Base-by-base conservation (phyloP, 2,329 filamentous ascomycete species). In the Diaporthe citriasiana region DNA sequence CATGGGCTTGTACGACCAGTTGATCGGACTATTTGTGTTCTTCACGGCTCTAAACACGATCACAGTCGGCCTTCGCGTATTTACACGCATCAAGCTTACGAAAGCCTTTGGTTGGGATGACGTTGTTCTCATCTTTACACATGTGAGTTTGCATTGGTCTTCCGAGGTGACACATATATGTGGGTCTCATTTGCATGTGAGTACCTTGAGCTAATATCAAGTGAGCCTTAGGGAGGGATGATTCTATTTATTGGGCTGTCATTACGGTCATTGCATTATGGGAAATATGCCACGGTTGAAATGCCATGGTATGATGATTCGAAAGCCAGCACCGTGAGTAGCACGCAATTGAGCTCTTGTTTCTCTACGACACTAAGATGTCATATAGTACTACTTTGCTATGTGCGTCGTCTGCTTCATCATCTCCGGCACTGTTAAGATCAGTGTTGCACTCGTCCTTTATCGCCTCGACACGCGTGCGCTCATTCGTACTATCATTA, bases 71-170 rank as follows among this genome's bases (percentile, higher is more conserved):
- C 68, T 75, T 10, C 74, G 74, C 10, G 2, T 75, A 1, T 71
- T 38, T 6, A 63, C 71, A 38, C 71, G 74, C 13, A 73, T 60
- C 0, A 73, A 19, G 33, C 55, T 75, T 12, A 69, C 71, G 22
- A 73, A 63, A 33, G 74, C 71, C 2, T 74, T 75, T 38, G 74
- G 74, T 5, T 75, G 71, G 71, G 74, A 75, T 27, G 74, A 75
- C 47, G 27, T 74, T 38, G 60, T 50, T 9, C 55, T 75, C 10
- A 9, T 75, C 17, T 33, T 75, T 33, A 69, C 71, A 17, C 73
- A 66, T 25, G 74, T 75, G 33, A 63, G 71, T 30, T 4, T 1
- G 5, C 13, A 4, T 3, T n/a, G 15, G 30, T 2, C 0, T 22
- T 22, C 8, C 10, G n/a, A 35, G 33, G 9, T 35, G 9, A 2